phyloP scores from a whole-genome alignment of 257 asterid species.

The Forsythia viridissima region DNA sequence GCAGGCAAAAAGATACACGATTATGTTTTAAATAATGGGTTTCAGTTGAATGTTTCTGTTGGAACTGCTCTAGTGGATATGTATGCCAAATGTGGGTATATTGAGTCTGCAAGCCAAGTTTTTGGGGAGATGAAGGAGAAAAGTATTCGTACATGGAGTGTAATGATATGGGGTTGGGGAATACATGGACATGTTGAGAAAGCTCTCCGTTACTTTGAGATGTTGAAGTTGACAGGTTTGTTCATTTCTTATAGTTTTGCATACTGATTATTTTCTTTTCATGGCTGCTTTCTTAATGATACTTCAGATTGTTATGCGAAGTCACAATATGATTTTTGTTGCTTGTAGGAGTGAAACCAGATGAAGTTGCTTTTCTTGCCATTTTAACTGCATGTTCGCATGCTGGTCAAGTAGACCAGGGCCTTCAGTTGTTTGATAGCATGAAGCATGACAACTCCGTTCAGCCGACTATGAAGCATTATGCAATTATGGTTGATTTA shows the following conservation, averaged over 20 bases:
- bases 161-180: slow-evolving; percentile 49
- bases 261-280: not conserved
- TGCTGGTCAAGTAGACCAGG: slow-evolving; percentile 43
- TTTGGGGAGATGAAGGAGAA: slow-evolving; percentile 33
- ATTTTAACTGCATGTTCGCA: slow-evolving; percentile 43
- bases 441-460: slow-evolving; percentile 36
- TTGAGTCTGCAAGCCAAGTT: slow-evolving; percentile 36
- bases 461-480: slow-evolving; percentile 42
- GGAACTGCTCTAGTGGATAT: slow-evolving; percentile 46
- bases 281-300: not conserved
- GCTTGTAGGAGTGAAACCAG: slow-evolving; percentile 38
- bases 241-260: not conserved
- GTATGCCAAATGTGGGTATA: slow-evolving; percentile 46
- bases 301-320: not conserved
- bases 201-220: slow-evolving; percentile 40
- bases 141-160: slow-evolving; percentile 43
- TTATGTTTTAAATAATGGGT: slow-evolving; percentile 18
- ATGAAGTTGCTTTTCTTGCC: slow-evolving; percentile 40
- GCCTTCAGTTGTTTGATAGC: slow-evolving; percentile 35
- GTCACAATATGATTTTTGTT: not conserved
- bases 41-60: slow-evolving; percentile 28
- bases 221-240: slow-evolving; percentile 35
- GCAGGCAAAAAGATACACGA: slow-evolving; percentile 31
- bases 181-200: slow-evolving; percentile 38
- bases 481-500: slow-evolving; percentile 40